Base-by-base conservation (phyloP, 192 early-diverging fungal species). In the Thamnidium elegans region DNA sequence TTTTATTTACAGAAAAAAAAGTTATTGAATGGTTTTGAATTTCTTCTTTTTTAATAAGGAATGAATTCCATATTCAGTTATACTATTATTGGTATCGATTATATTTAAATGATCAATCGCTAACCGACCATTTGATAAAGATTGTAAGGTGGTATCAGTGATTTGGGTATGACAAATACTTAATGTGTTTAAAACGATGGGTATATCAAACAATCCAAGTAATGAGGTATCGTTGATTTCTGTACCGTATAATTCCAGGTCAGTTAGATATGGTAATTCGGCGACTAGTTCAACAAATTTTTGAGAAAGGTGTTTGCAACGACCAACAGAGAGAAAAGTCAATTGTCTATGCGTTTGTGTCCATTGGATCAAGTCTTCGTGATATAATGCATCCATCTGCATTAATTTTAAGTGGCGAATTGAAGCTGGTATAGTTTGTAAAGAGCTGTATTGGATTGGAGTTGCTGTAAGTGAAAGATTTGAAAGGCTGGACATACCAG, bases 111-210 rank as follows among this genome's bases (percentile, higher is more conserved):
- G 52, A 31, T 54, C 52, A 32, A 54, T 15, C 14, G 15, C n/a
- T 31, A 54, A 15, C 14, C 52, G 31, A 26, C 52, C 52, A 17
- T 54, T 54, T 30, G 30, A 21, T 4, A 54, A 14, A 7, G 52
- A 32, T 15, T 32, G 23, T 15, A 55, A 10, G n/a, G 54, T 55
- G 3, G 30, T n/a, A 36, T 55, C 54, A 34, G 31, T 55, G 9
- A 55, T 55, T 55, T 55, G 54, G 17, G 54, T 55, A 17, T 55
- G 15, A 36, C 34, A 32, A 55, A 55, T 23, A 34, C 31, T 55
- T 31, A 55, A 30, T n/a, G 14, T 36, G 9, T 55, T 20, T 30
- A 55, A 32, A 17, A 31, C 31, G 15, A 30, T n/a, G 8, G 54
- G 54, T 17, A 55, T 55, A 36, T 55, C 8, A 7, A 55, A 55